These are phyloP conservation scores for Syzygium oleosum DNA, from an alignment of 345 rosid species.

Conservation along the genomic window DNA sequence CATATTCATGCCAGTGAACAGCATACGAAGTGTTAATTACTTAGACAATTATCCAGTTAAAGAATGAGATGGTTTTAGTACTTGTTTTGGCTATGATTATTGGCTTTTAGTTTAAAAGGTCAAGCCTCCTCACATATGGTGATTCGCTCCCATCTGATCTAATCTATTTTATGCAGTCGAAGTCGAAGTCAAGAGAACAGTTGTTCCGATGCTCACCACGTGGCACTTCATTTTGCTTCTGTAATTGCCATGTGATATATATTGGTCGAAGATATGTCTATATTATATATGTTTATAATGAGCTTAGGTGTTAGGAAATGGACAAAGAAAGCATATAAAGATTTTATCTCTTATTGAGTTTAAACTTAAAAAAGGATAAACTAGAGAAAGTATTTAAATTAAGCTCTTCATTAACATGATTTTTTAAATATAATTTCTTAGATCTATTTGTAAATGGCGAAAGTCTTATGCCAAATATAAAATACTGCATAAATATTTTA, in stretches of 20 bases:
- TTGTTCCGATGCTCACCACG: background rate
- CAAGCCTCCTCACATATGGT: background rate
- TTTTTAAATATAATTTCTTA: background rate
- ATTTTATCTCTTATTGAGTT: background rate
- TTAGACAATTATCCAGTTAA: background rate
- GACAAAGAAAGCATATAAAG: background rate
- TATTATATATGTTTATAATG: background rate
- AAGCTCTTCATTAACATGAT: background rate
- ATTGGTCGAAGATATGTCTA: background rate
- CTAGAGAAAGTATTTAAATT: background rate
- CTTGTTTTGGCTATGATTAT: background rate
- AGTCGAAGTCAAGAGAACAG: background rate
- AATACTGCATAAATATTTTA: background rate
- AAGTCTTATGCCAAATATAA: background rate
- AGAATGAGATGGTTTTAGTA: background rate
- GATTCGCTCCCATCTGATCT: background rate
- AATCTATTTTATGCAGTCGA: background rate
- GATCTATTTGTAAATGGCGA: background rate
- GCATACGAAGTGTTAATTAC: background rate
- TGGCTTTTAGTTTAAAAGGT: background rate
- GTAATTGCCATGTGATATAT: background rate
- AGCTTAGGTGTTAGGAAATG: background rate
- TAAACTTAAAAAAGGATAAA: background rate
- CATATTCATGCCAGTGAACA: background rate
- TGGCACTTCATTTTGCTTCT: background rate